A percentile compares a stretch with the other conserved stretches of the same genome.
Evolutionary conservation across 1,139 yeast species (phyloP).

Genomic region (Kurtzmaniella quercitrusa): DNA sequence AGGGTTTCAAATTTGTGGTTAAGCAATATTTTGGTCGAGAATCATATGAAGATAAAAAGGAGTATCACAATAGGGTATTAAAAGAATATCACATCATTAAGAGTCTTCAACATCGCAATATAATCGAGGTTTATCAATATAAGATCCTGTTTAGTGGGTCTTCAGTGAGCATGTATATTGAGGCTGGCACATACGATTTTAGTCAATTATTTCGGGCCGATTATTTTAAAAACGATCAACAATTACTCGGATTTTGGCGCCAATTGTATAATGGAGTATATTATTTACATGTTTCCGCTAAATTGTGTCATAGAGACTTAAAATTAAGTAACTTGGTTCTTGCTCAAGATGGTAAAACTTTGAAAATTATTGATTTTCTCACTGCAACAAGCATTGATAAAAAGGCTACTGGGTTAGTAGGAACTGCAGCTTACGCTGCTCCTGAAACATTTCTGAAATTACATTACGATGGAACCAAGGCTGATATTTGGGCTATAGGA

Average conservation of each 20-base stretch:
- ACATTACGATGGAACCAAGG: conserved; percentile 35
- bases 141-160: conserved; percentile 17
- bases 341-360: conserved; percentile 13
- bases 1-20: conserved; percentile 27
- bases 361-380: conserved; percentile 41
- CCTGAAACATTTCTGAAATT: conserved; percentile 42
- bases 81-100: conserved; percentile 33
- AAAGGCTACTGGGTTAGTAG: conserved; percentile 44
- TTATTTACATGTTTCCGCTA: conserved; percentile 26
- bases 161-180: conserved; percentile 24
- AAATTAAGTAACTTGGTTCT: conserved; percentile 38
- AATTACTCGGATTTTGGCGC: conserved; percentile 29
- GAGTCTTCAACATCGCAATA: conserved; percentile 29
- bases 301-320: conserved; percentile 40
- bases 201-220: conserved; percentile 12
- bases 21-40: conserved; percentile 38
- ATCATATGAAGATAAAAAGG: conserved; percentile 29
- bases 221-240: conserved; percentile 11
- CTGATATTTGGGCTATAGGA: conserved; percentile 52
- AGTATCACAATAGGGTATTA: conserved; percentile 32
- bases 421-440: conserved; percentile 42
- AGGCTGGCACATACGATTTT: conserved; percentile 29
- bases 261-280: conserved; percentile 29
- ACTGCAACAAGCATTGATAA: conserved; percentile 19
- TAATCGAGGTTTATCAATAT: conserved; percentile 27